Evolutionary conservation across 1,139 yeast genomes (phyloP), one percentile per base, ranked within the genome.

Genomic region (Pichia sp.): DNA sequence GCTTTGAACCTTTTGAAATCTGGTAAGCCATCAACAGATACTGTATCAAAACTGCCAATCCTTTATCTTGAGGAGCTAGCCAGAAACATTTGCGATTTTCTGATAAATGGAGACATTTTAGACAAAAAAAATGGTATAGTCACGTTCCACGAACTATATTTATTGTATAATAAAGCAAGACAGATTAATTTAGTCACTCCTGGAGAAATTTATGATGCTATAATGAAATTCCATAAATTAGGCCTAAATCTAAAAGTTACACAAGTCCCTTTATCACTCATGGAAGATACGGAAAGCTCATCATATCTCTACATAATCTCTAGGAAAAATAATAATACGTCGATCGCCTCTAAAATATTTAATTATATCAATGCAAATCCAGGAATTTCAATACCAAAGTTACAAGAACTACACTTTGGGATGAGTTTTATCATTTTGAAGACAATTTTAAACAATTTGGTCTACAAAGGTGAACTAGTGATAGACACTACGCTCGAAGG

Each of bases 161-260:
- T 83, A 0, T 59, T 79, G 22, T 83, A 81, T 65, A 85, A 84
- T 59, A 73, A 84, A 51, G 75, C 83, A 0, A 70, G 77, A 42
- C 87, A 86, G 1, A 72, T 80, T 3, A 79, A 81, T 37, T 66
- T 82, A 34, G 73, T 84, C 1, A 76, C 87, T 0, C 87, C 90
- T 1, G 66, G 68, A 23, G 87, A 83, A 56, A 64, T 84, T 46
- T 69, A 66, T 46, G 74, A 74, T 37, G 81, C 88, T 0, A 78
- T 84, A 50, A 67, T 67, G 23, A 62, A 68, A 23, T 79, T 83
- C 60, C 76, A 72, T 12, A 58, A 58, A 12, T 66, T 84, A 28
- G 71, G 71, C 3, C 64, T 66, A 16, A 62, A 60, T 36, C 49
- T 64, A 9, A 56, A 56, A 34, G 45, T 64, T 4, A 50, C 64